phyloP scores from a whole-genome alignment of 1,139 yeast genomes.

The Pichia sp. region DNA sequence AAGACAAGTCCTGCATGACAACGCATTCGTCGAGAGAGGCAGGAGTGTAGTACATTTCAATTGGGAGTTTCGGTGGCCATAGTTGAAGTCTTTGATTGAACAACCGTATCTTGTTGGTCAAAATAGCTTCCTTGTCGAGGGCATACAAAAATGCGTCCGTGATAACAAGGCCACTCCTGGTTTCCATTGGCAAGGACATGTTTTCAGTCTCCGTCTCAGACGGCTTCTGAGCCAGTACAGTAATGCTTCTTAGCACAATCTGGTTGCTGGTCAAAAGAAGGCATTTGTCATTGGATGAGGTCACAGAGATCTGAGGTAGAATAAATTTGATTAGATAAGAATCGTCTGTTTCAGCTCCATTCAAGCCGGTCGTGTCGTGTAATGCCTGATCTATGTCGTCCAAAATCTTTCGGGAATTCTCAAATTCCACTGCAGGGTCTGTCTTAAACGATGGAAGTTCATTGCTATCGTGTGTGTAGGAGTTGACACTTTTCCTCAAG shows the following conservation, averaged over 20 bases:
- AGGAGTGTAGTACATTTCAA: constrained; percentile 72
- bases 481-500: constrained; percentile 20
- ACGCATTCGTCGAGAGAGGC: constrained; percentile 46
- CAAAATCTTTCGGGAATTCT: constrained; percentile 25
- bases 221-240: constrained; percentile 27
- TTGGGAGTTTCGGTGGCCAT: constrained; percentile 83
- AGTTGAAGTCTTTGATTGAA: constrained; percentile 31
- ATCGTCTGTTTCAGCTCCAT: constrained; percentile 44
- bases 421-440: constrained; percentile 18
- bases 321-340: constrained; percentile 64
- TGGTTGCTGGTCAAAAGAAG: constrained; percentile 67
- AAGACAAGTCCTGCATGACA: constrained; percentile 57
- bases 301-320: constrained; percentile 82
- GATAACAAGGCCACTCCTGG: constrained; percentile 61
- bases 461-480: not conserved
- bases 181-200: constrained; percentile 50
- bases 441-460: constrained; percentile 14
- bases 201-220: constrained; percentile 43
- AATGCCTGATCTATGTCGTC: constrained; percentile 48
- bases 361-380: constrained; percentile 30
- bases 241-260: constrained; percentile 59
- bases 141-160: constrained; percentile 69
- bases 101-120: constrained; percentile 35
- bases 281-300: constrained; percentile 54
- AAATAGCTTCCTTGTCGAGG: constrained; percentile 42